Base-by-base conservation (phyloP, 1,284 basidiomycete genomes). In the Irpex sp. region DNA sequence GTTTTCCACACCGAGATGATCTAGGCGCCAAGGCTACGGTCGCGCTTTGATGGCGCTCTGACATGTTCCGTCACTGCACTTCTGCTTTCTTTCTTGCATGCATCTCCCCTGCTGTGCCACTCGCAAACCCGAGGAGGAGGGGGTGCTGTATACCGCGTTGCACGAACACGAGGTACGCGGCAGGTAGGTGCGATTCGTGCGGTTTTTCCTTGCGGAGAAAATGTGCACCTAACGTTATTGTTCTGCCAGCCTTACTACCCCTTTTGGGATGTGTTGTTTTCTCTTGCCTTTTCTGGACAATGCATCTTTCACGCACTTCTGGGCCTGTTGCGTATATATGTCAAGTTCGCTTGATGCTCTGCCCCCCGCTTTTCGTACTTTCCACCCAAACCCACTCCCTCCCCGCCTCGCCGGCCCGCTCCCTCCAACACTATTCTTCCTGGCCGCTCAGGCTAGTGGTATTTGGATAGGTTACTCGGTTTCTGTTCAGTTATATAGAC, bases 221-320 rank as follows among this genome's bases (percentile, higher is more conserved):
- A 31, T n/a, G 33, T 8, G 26, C 56, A 58, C 33, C 13, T 6
- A n/a, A 36, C 36, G 56, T 19, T 58, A 37, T 58, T 58, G 56
- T 58, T 58, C 36, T 37, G 15, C 56, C 17, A 13, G n/a, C 8
- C 17, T 8, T 50, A 9, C 19, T 9, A 39, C 60, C 57, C 5
- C 19, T 47, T 65, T 65, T 62, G 63, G 63, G 7, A 35, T 56
- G n/a, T 53, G 15, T 65, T 65, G 63, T 65, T 59, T 43, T 61
- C 33, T 15, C 51, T 46, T 59, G 11, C 63, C 61, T 19, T 35
- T 56, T 65, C n/a, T 43, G 61, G 63, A 65, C 63, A 65, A 65
- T 13, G 60, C 39, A 58, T 19, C 17, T 33, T 46, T 51, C 43
- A 64, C 58, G 43, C 58, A 17, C 17, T n/a, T 17, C 49, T 43